phyloP scores from a whole-genome alignment of 106 monocot species.

The Posidonia australis region DNA sequence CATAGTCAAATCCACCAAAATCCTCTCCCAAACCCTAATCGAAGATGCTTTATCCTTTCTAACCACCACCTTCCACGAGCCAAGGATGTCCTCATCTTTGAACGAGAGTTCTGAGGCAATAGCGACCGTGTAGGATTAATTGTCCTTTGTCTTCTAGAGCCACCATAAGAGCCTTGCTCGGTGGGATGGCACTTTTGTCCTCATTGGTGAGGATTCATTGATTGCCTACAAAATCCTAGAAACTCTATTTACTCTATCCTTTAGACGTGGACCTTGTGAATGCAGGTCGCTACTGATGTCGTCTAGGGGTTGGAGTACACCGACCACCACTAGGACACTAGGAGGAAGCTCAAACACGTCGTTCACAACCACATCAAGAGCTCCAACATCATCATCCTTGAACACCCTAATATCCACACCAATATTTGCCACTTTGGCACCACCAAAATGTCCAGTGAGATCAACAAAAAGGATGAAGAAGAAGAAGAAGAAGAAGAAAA shows the following conservation, averaged over 20 bases:
- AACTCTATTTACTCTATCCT: slow-evolving; percentile 51
- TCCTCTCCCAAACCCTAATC: too few species aligned
- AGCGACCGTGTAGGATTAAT: slow-evolving; percentile 10
- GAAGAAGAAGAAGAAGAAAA: too few species aligned
- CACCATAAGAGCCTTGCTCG: slow-evolving; percentile 35
- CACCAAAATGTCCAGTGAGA: slow-evolving; percentile 19
- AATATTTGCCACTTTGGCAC: slow-evolving; percentile 25
- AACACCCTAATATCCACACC: slow-evolving; percentile 16
- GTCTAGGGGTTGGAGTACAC: slow-evolving; percentile 60
- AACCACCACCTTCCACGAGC: too few species aligned
- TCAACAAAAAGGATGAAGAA: background rate
- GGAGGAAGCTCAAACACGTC: background rate
- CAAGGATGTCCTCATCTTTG: slow-evolving; percentile 33
- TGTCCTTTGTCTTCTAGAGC: slow-evolving; percentile 21
- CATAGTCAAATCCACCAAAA: too few species aligned
- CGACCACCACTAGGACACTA: slow-evolving; percentile 7
- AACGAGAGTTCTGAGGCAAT: slow-evolving; percentile 26
- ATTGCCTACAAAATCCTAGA: slow-evolving; percentile 41
- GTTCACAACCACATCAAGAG: slow-evolving; percentile 20
- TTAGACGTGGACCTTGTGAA: slow-evolving; percentile 45
- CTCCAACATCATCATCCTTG: slow-evolving; percentile 16
- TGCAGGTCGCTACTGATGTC: slow-evolving; percentile 50
- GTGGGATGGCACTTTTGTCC: slow-evolving; percentile 14
- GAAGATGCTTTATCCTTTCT: too few species aligned
- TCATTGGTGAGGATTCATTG: background rate